phyloP scores from a whole-genome alignment of 2,329 filamentous ascomycete genomes.

The Cladosporium velox region DNA sequence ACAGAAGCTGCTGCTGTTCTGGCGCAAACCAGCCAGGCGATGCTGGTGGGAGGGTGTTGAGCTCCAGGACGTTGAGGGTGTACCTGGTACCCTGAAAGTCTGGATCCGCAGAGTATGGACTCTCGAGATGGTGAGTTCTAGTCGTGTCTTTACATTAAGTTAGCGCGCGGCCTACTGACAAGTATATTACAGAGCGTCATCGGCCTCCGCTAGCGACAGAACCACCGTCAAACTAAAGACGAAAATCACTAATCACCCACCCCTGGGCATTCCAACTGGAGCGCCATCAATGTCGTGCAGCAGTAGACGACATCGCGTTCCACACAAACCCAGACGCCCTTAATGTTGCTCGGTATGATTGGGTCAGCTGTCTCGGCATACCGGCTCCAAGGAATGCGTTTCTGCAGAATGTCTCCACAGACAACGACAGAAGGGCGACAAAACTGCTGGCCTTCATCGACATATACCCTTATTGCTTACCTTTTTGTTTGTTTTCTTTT shows the following conservation, averaged over 20 bases:
- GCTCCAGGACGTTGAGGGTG: slow-evolving; percentile 82
- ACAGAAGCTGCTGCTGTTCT: slow-evolving; percentile 95
- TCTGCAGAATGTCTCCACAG: background rate
- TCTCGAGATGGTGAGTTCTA: slow-evolving; percentile 76
- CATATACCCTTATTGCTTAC: slow-evolving; percentile 20
- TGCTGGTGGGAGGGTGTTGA: slow-evolving; percentile 99
- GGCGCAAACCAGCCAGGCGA: slow-evolving; percentile 91
- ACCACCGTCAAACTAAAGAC: background rate
- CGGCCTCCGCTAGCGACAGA: slow-evolving; percentile 30
- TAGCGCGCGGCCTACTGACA: background rate
- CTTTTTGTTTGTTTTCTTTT: background rate
- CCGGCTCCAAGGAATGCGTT: background rate
- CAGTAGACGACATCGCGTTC: background rate
- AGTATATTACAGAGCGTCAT: slow-evolving; percentile 33
- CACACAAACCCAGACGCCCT: background rate
- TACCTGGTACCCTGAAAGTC: slow-evolving; percentile 90
- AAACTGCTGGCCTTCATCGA: slow-evolving; percentile 6
- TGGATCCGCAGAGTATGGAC: slow-evolving; percentile 99
- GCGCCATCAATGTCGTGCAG: background rate
- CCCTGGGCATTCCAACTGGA: background rate
- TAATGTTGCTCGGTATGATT: background rate
- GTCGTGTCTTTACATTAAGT: background rate
- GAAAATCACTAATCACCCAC: background rate
- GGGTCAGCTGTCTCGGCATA: background rate
- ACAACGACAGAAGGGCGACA: background rate